Evolutionary conservation across 169 alveolate species (phyloP).

Genomic region (Cryptosporidium meleagridis): DNA sequence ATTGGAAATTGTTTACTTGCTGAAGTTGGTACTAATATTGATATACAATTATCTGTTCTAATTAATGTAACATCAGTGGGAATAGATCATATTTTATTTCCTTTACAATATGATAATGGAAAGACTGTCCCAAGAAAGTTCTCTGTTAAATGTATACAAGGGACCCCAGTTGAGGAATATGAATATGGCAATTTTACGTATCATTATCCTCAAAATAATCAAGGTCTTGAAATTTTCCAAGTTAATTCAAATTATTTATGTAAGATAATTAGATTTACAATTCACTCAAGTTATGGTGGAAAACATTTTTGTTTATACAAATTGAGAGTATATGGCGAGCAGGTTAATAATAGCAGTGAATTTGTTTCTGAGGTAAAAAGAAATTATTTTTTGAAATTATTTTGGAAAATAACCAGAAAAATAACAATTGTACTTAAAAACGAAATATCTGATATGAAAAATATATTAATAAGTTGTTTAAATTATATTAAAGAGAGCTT

Average conservation of each 20-base stretch:
- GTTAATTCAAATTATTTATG: slow-evolving; percentile 9
- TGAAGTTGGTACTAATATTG: slow-evolving; percentile 6
- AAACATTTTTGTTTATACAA: slow-evolving; percentile 32
- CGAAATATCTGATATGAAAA: not conserved
- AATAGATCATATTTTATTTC: slow-evolving; percentile 47
- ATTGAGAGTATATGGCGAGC: slow-evolving; percentile 47
- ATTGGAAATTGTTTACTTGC: slow-evolving; percentile 21
- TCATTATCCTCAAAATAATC: slow-evolving; percentile 42
- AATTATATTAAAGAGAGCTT: not conserved
- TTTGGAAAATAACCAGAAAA: not conserved
- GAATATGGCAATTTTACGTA: slow-evolving; percentile 2
- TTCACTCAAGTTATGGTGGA: slow-evolving; percentile 47
- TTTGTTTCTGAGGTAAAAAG: not conserved
- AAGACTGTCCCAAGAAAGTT: slow-evolving; percentile 66
- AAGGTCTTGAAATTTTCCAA: slow-evolving; percentile 18
- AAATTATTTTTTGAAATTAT: not conserved
- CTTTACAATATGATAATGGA: slow-evolving; percentile 56
- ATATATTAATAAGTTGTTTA: not conserved
- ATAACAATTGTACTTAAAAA: not conserved
- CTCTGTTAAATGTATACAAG: slow-evolving; percentile 12
- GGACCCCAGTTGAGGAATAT: not conserved
- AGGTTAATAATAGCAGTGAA: not conserved
- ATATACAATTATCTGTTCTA: slow-evolving; percentile 20
- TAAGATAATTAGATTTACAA: slow-evolving; percentile 21
- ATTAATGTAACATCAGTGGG: slow-evolving; percentile 44